phyloP scores from a whole-genome alignment of 2,329 filamentous ascomycete genomes.

The Colletotrichum musae region DNA sequence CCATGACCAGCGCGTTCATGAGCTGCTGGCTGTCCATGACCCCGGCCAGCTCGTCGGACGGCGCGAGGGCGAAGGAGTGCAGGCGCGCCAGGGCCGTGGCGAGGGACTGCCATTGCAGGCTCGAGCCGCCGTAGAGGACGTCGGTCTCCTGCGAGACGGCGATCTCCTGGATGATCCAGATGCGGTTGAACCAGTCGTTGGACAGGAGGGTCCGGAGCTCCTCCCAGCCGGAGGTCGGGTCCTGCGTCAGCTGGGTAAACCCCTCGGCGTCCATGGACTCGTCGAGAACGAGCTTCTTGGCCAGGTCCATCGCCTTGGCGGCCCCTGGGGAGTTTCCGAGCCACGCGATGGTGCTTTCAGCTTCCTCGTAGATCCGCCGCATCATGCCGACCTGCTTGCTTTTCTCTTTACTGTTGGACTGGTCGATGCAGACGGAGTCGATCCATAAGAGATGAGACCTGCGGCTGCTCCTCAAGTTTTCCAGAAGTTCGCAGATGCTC shows the following conservation, averaged over 20 bases:
- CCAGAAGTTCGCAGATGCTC: background rate
- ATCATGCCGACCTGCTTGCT: constrained; percentile 5
- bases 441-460: background rate
- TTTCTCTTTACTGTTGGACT: background rate
- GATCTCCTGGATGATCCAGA: constrained; percentile 14
- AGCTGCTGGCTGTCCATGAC: background rate
- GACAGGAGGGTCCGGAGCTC: background rate
- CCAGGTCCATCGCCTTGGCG: background rate
- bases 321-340: constrained; percentile 2
- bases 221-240: background rate
- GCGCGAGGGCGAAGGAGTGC: background rate
- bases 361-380: constrained; percentile 3
- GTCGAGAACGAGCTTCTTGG: background rate
- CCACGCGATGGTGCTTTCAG: constrained; percentile 2
- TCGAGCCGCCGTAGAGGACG: background rate
- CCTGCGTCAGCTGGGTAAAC: background rate
- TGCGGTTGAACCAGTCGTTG: constrained; percentile 4
- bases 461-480: background rate
- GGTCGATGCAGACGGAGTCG: constrained; percentile 10
- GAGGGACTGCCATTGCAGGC: background rate
- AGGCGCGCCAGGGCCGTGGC: background rate
- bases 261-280: background rate
- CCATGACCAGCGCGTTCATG: constrained; percentile 10
- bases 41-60: background rate
- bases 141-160: background rate